Base-by-base conservation (phyloP, 371 early-diverging fungal genomes). In the Mucor lusitanicus region DNA sequence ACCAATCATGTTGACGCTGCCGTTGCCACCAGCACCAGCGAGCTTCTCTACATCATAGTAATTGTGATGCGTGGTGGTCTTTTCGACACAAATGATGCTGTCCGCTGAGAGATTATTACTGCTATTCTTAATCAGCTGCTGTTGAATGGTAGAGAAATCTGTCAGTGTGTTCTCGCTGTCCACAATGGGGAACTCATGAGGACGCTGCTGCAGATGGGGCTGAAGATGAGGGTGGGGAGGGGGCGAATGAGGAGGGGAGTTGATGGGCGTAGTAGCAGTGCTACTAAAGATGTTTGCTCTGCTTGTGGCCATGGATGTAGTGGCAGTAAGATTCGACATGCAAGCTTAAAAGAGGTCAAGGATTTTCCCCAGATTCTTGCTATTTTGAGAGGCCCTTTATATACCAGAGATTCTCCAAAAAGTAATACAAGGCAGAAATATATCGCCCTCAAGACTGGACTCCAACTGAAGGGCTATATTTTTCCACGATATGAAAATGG, bases 81-180 rank as follows among this genome's bases (percentile, higher is more conserved):
- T 59, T 42, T 59, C 60, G 11, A 59, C 27, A 35, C 60, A 59
- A 28, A 59, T 39, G 27, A 60, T 60, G n/a, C 53, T 60, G 7
- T 54, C 40, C 5, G 35, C 28, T 5, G 39, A 64, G 13, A 30
- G 13, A 21, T 56, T 39, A 53, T 17, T 58, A 42, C 42, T 59
- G 25, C 17, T 42, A 59, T 21, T 42, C n/a, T 64, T 37, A 21
- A 60, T 50, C 32, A 60, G 37, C 9, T 60, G 50, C 23, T 66
- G 42, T 66, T 66, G 53, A 32, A 59, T 28, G 40, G 53, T 54
- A 12, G 67, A 37, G 23, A 60, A 59, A 40, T 59, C 46, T 33
- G 60, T 39, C 32, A 66, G 54, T 13, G 67, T 66, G 5, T 66
- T 50, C 23, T 66, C 67, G 30, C 67, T 66, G 53, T 57, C 57